A percentile compares a stretch with the other conserved stretches of the same genome.
phyloP scores from a whole-genome alignment of 768 basidiomycete species.

The Cystobasidium onofrii region DNA sequence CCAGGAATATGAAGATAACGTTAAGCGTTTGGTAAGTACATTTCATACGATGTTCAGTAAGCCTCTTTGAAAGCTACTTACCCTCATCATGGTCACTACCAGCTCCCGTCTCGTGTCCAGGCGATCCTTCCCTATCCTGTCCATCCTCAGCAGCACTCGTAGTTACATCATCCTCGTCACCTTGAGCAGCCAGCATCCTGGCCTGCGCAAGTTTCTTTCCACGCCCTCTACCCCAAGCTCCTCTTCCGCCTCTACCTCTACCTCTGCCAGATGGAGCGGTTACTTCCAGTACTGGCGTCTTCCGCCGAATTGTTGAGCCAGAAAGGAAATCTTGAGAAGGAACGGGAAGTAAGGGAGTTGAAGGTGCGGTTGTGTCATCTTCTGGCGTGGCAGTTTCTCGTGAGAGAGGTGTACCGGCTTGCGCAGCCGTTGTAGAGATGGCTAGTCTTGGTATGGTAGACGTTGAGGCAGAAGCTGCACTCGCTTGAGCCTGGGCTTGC shows the following conservation, averaged over 20 bases:
- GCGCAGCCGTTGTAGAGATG: background rate
- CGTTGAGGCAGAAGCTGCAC: background rate
- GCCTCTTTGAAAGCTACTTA: too few species aligned
- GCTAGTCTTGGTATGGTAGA: background rate
- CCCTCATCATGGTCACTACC: conserved; percentile 30
- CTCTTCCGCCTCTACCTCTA: conserved; percentile 9
- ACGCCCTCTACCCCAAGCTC: background rate
- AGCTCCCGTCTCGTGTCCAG: conserved; percentile 6
- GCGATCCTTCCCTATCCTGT: conserved; percentile 8
- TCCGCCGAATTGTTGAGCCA: background rate
- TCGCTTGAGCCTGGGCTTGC: conserved; percentile 7
- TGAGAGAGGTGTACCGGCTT: background rate
- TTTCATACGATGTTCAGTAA: too few species aligned
- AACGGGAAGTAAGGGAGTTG: background rate
- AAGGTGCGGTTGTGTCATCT: background rate
- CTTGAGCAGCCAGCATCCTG: background rate
- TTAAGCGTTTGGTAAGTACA: too few species aligned
- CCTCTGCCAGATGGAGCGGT: background rate
- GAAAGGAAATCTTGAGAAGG: background rate
- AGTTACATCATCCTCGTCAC: background rate
- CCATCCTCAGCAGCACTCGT: conserved; percentile 12
- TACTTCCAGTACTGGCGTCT: background rate
- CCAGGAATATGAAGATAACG: background rate
- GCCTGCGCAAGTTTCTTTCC: conserved; percentile 2
- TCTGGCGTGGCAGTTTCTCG: background rate